Evolutionary conservation across 1,284 basidiomycete species (phyloP), one percentile per base, ranked within the genome.

Genomic region (Microbotryum intermedium): DNA sequence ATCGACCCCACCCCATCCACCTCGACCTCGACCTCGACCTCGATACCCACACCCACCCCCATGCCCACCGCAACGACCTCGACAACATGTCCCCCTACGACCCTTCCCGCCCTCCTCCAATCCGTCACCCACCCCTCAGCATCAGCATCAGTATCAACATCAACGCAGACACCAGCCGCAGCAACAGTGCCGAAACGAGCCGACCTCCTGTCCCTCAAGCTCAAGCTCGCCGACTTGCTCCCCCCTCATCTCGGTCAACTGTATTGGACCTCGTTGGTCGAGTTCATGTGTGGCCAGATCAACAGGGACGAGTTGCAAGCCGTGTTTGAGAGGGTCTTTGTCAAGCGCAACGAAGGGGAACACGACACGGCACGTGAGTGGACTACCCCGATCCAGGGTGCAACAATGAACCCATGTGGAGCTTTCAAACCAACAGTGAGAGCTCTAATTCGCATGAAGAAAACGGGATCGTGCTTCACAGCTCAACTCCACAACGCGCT

Each of bases 401-500:
- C n/a, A n/a, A n/a, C n/a, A n/a, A n/a, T n/a, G n/a, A n/a, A n/a
- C n/a, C n/a, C n/a, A n/a, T n/a, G n/a, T n/a, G n/a, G n/a, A n/a
- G n/a, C n/a, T n/a, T n/a, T n/a, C n/a, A n/a, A n/a, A n/a, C n/a
- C n/a, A n/a, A n/a, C n/a, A n/a, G n/a, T n/a, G n/a, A n/a, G n/a
- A n/a, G n/a, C n/a, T n/a, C n/a, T n/a, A n/a, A n/a, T n/a, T n/a
- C n/a, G n/a, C n/a, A n/a, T n/a, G n/a, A n/a, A n/a, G n/a, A n/a
- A n/a, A n/a, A n/a, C 25, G 34, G 21, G 21, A 30, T 52, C 34
- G n/a, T n/a, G n/a, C 5, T 10, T n/a, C 42, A n/a, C 66, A 76
- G 76, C 75, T 20, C 72, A 74, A 29, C 66, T 77, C 26, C 77
- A 78, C 70, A 76, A 77, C 60, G 69, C 73, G 5, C 68, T 78